A percentile compares a stretch with the other conserved stretches of the same genome.
These are phyloP conservation scores for Pilasporangium apinafurcum DNA, from an alignment of 352 stramenopile species.

Conservation along the genomic window DNA sequence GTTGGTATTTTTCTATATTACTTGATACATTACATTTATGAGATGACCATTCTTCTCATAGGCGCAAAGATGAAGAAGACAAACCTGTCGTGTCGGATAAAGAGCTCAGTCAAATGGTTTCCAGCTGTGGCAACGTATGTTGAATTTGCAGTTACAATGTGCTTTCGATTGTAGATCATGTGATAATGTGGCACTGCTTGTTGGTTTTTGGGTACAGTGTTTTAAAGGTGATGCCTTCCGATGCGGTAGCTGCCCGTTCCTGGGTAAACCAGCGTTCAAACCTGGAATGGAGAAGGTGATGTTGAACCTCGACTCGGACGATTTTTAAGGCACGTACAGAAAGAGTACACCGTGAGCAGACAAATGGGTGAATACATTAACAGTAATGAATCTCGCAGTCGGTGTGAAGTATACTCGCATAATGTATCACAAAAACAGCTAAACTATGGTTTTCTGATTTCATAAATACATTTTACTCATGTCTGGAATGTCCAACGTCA, in stretches of 20 bases:
- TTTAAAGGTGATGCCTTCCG: slow-evolving; percentile 97
- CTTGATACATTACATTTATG: background rate
- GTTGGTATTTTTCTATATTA: slow-evolving; percentile 8
- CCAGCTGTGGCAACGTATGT: slow-evolving; percentile 78
- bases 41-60: slow-evolving; percentile 8
- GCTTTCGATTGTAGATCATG: too few relatives aligned
- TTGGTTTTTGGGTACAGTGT: slow-evolving; percentile 66
- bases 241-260: slow-evolving; percentile 94
- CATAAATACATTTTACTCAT: too few relatives aligned
- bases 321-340: slow-evolving; percentile 47
- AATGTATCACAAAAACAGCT: too few relatives aligned
- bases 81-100: slow-evolving; percentile 69
- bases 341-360: too few relatives aligned
- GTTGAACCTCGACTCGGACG: slow-evolving; percentile 70
- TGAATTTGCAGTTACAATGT: too few relatives aligned
- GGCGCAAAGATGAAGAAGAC: slow-evolving; percentile 65
- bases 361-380: too few relatives aligned
- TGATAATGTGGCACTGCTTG: too few relatives aligned
- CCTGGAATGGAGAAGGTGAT: slow-evolving; percentile 84
- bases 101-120: slow-evolving; percentile 72
- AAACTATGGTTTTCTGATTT: too few relatives aligned
- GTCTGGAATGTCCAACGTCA: too few relatives aligned
- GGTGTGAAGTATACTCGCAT: too few relatives aligned
- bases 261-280: slow-evolving; percentile 96
- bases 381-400: too few relatives aligned